Evolutionary conservation across 2,329 filamentous ascomycete genomes (phyloP).

Genomic region (Fusarium sp.): DNA sequence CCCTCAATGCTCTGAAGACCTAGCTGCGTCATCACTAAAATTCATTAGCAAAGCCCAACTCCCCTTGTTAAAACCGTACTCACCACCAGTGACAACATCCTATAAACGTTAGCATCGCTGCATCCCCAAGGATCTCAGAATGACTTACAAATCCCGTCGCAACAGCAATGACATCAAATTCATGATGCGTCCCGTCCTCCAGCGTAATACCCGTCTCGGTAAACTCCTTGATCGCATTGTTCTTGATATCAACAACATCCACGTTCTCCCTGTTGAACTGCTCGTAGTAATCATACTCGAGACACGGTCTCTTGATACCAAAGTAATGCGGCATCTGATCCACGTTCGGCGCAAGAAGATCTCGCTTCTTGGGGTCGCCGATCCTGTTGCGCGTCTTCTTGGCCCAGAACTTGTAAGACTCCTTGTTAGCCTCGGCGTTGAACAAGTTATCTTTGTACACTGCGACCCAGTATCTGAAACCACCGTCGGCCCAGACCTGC

Average conservation of each 20-base stretch:
- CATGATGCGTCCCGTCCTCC: constrained; percentile 55
- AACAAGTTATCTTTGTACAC: constrained; percentile 65
- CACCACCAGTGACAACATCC: constrained; percentile 53
- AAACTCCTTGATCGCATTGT: constrained; percentile 56
- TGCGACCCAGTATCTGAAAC: constrained; percentile 66
- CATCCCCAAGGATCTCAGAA: too few species aligned
- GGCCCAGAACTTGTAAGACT: constrained; percentile 67
- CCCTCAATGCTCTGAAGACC: constrained; percentile 56
- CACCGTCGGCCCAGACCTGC: constrained; percentile 61
- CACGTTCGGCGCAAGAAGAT: constrained; percentile 62
- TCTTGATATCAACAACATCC: constrained; percentile 56
- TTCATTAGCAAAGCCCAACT: not conserved
- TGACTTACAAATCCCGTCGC: constrained; percentile 60
- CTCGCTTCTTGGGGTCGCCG: constrained; percentile 59
- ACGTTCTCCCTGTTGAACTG: constrained; percentile 59
- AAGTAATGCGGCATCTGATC: constrained; percentile 63
- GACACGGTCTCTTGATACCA: constrained; percentile 62
- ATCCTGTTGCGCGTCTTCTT: constrained; percentile 63
- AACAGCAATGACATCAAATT: constrained; percentile 58
- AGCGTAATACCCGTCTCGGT: constrained; percentile 56
- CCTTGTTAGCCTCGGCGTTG: constrained; percentile 60
- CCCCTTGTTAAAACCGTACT: fast-evolving
- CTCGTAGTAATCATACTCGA: constrained; percentile 60
- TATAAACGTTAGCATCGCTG: constrained; percentile 29
- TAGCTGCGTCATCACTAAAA: constrained; percentile 58